Base-by-base conservation (phyloP, 805 yeast species). In the Candida fluviatilis region DNA sequence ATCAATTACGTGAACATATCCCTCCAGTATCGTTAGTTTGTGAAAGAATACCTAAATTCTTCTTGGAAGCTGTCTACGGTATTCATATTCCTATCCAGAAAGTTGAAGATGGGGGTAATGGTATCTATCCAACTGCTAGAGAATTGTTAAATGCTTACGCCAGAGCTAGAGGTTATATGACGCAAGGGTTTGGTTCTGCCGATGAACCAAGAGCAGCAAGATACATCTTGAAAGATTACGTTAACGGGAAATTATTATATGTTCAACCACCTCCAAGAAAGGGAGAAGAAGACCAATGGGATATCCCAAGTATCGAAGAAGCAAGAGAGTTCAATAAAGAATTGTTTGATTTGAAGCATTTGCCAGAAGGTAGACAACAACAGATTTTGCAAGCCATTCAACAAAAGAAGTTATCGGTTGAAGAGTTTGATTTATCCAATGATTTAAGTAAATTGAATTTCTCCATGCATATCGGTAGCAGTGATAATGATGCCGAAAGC, bases 161-260 rank as follows among this genome's bases (percentile, higher is more conserved):
- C 5, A 77, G 95, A 65, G 93, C 97, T 3, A 79, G 99, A 64
- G 99, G 99, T 52, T 93, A 79, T 59, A 90, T 88, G 95, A 85
- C 96, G 0, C 97, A 95, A 60, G 95, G 95, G 55, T 90, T 86
- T 56, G 98, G 98, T 55, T 79, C 88, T 49, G 98, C 99, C 2
- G 99, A 93, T 69, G 95, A 89, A 59, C 80, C 95, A 31, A 76
- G 99, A 61, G 96, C 99, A 11, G 81, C 96, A 30, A 76, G 99
- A 59, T 84, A 86, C 50, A 78, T 93, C 38, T 73, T 93, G 57
- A 93, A 93, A 62, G 99, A 93, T 61, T 93, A 89, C 52, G 97
- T 95, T 18, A 86, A 78, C 59, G 99, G 98, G 47, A 90, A 88
- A 59, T 68, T 93, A 40, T 67, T 88, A 34, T 90, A 75, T 56